A percentile compares a stretch with the other conserved stretches of the same genome.
phyloP scores from a whole-genome alignment of 2,329 filamentous ascomycete genomes.

The Xylaria sp. region DNA sequence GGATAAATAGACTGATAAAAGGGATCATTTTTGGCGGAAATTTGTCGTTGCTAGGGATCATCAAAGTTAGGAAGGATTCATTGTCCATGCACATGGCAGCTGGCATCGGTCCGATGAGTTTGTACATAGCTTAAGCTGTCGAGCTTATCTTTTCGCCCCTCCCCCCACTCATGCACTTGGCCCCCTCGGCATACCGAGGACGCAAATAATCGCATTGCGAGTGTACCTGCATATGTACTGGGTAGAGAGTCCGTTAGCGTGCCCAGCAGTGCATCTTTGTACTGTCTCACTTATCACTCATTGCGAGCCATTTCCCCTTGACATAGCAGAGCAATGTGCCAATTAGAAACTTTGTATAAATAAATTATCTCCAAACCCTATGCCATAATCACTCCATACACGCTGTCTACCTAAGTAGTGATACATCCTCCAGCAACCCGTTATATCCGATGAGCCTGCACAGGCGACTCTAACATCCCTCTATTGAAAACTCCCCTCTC shows the following conservation, averaged over 20 bases:
- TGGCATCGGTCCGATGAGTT: constrained; percentile 9
- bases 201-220: not conserved
- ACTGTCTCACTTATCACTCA: not conserved
- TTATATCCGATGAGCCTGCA: constrained; percentile 21
- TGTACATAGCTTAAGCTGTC: too few species aligned
- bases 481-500: constrained; percentile 37
- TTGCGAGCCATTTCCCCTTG: not conserved
- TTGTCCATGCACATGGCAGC: constrained; percentile 2
- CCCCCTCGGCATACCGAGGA: not conserved
- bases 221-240: not conserved
- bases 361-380: constrained; percentile 24
- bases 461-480: constrained; percentile 21
- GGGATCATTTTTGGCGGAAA: not conserved
- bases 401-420: constrained; percentile 26
- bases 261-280: too few species aligned
- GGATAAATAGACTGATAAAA: not conserved
- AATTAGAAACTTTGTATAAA: constrained; percentile 18
- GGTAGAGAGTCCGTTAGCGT: too few species aligned
- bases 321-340: not conserved
- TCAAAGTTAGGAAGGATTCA: not conserved
- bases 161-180: too few species aligned
- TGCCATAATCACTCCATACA: constrained; percentile 16
- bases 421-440: constrained; percentile 27
- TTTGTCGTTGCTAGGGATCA: not conserved
- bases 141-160: not conserved